These are phyloP conservation scores for Aechmea fasciata DNA, from an alignment of 176 grass and related monocot species.

Conservation along the genomic window DNA sequence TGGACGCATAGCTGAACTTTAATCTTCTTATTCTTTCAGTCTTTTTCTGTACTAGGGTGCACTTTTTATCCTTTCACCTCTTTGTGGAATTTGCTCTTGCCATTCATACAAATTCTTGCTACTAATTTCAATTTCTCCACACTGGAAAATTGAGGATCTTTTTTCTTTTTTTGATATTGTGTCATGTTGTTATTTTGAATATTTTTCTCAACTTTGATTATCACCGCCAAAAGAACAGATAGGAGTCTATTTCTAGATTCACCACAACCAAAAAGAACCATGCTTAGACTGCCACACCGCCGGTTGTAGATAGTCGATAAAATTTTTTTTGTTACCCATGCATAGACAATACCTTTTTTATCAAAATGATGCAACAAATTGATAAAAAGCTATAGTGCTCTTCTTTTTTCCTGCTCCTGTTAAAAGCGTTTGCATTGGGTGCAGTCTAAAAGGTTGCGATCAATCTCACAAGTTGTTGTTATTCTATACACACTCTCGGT, in stretches of 20 bases:
- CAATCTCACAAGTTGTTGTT: slow-evolving; percentile 51
- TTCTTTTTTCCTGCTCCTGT: not conserved
- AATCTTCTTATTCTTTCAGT: not conserved
- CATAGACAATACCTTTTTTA: too few species aligned
- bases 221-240: too few species aligned
- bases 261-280: too few species aligned
- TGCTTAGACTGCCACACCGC: too few species aligned
- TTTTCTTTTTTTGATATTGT: not conserved
- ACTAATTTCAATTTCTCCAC: not conserved
- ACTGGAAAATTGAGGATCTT: not conserved
- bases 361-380: not conserved
- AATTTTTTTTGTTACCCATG: too few species aligned
- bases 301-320: too few species aligned
- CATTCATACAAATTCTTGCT: not conserved
- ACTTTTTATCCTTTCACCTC: not conserved
- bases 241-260: too few species aligned
- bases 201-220: too few species aligned
- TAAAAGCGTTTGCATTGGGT: not conserved
- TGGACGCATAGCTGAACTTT: not conserved
- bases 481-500: slow-evolving; percentile 67
- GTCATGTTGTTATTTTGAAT: not conserved
- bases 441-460: not conserved
- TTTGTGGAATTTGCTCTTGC: not conserved
- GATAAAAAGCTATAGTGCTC: not conserved
- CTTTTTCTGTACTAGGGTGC: not conserved